Conservation (phyloP, 75 land plant species). For the Pinus tabuliformis region DNA sequence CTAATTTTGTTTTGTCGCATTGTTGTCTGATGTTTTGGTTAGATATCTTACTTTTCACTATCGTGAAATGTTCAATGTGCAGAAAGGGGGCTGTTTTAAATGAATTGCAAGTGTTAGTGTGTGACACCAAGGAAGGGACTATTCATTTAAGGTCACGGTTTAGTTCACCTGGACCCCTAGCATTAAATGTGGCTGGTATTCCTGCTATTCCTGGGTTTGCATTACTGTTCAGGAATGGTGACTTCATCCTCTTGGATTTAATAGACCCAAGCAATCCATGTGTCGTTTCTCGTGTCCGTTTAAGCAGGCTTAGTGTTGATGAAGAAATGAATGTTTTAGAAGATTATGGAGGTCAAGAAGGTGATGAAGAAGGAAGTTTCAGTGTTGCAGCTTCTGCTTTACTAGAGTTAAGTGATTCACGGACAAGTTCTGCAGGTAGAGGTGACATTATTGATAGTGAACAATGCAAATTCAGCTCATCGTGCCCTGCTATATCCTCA, state of each 20-base stretch:
- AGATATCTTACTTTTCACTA: background rate
- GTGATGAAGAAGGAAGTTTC: conserved; percentile 74
- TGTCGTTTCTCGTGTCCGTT: conserved; percentile 33
- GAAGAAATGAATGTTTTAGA: conserved; percentile 38
- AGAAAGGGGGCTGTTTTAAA: conserved; percentile 66
- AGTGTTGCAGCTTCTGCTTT: conserved; percentile 89
- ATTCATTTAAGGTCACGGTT: conserved; percentile 49
- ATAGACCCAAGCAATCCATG: conserved; percentile 35
- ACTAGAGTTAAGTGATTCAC: conserved; percentile 59
- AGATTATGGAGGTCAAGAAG: conserved; percentile 37
- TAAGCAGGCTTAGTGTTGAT: conserved; percentile 12
- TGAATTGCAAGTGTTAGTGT: conserved; percentile 70
- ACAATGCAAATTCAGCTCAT: conserved; percentile 3
- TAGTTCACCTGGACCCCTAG: conserved; percentile 54
- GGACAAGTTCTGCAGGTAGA: conserved; percentile 12
- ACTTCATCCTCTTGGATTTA: conserved; percentile 71
- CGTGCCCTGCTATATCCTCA: conserved; percentile 49
- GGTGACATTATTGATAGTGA: conserved; percentile 69
- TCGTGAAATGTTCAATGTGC: conserved; percentile 11
- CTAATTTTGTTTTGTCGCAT: background rate
- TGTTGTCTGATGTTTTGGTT: background rate
- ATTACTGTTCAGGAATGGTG: conserved; percentile 69
- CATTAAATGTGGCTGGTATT: conserved; percentile 55
- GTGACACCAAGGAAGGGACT: conserved; percentile 35
- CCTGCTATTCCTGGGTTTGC: conserved; percentile 79